Evolutionary conservation across 768 basidiomycete species (phyloP).

Genomic region (Kwoniella botswanensis): DNA sequence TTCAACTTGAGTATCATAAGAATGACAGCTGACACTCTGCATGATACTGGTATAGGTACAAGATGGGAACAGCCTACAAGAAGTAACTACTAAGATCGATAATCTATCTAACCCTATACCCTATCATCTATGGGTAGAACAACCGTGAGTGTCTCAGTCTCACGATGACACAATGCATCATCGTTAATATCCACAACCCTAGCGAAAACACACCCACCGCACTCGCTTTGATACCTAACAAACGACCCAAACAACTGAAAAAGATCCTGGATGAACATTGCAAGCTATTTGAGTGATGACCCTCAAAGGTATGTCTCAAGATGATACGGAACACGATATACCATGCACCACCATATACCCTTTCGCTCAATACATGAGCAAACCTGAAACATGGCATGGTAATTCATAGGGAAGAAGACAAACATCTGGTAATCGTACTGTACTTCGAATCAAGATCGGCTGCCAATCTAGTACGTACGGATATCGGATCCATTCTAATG

Average conservation of each 20-base stretch:
- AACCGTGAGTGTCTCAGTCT: constrained; percentile 48
- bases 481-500: too few species aligned
- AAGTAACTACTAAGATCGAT: constrained; percentile 36
- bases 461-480: too few species aligned
- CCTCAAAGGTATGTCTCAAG: not conserved
- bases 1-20: too few species aligned
- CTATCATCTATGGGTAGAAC: constrained; percentile 57
- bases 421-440: not conserved
- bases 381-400: not conserved
- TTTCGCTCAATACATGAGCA: not conserved
- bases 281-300: constrained; percentile 21
- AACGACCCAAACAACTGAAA: constrained; percentile 51
- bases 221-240: constrained; percentile 57
- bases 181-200: too few species aligned
- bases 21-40: too few species aligned
- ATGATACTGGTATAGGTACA: constrained; percentile 20
- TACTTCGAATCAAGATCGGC: too few species aligned
- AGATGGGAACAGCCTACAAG: constrained; percentile 31
- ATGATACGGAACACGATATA: not conserved
- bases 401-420: not conserved
- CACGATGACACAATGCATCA: too few species aligned
- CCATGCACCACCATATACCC: not conserved
- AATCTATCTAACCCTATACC: constrained; percentile 35
- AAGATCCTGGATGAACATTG: constrained; percentile 47
- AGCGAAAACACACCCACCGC: constrained; percentile 49